A percentile compares a stretch with the other conserved stretches of the same genome.
These are phyloP conservation scores for Spathaspora boniae DNA, from an alignment of 805 yeast genomes.

Conservation along the genomic window DNA sequence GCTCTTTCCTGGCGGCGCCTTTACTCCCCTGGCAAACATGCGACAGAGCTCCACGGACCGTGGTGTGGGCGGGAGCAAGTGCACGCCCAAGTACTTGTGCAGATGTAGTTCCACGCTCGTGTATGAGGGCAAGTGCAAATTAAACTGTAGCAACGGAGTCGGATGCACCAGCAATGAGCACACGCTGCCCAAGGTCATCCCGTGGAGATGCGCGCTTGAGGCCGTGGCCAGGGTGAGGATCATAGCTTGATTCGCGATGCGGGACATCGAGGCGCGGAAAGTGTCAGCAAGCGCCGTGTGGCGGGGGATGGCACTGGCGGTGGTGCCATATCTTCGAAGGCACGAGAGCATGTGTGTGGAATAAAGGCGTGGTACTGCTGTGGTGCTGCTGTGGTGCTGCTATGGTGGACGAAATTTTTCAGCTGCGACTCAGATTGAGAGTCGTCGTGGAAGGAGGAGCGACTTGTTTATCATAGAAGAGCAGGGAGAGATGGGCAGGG, in stretches of 20 bases:
- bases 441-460: too few relatives aligned
- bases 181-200: conserved; percentile 84
- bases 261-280: conserved; percentile 34
- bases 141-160: conserved; percentile 76
- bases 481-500: too few relatives aligned
- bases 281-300: too few relatives aligned
- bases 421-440: too few relatives aligned
- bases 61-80: conserved; percentile 61
- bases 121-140: conserved; percentile 79
- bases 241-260: conserved; percentile 42
- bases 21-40: conserved; percentile 56
- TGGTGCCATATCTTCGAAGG: too few relatives aligned
- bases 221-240: conserved; percentile 33
- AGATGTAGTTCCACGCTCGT: conserved; percentile 67
- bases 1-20: conserved; percentile 38
- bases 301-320: conserved; percentile 11
- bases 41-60: conserved; percentile 59
- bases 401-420: too few relatives aligned
- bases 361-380: too few relatives aligned
- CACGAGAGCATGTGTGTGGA: too few relatives aligned
- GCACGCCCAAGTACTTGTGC: conserved; percentile 61
- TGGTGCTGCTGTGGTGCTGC: too few relatives aligned
- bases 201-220: conserved; percentile 40
- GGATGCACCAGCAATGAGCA: conserved; percentile 79
- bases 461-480: too few relatives aligned